Percentiles rank a stretch among this genome's conserved stretches.
Evolutionary conservation across 2,329 filamentous ascomycete species (phyloP).

Genomic region (Xylaria arbuscula): DNA sequence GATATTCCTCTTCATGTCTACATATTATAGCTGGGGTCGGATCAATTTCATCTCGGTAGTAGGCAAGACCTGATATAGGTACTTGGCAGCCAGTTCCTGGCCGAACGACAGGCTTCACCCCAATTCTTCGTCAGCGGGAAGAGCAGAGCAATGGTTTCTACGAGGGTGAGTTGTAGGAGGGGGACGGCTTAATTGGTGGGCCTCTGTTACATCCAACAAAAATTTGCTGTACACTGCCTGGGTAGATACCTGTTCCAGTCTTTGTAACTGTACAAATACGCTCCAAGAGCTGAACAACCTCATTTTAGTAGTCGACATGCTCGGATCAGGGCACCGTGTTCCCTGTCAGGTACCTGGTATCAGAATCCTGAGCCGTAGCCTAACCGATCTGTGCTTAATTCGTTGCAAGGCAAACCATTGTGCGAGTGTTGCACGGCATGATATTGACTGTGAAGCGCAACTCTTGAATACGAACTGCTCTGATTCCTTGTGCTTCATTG

Average conservation of each 20-base stretch:
- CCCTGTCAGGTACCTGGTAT: conserved; percentile 15
- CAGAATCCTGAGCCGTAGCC: conserved; percentile 1
- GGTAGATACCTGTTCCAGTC: neutral
- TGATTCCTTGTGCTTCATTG: conserved; percentile 26
- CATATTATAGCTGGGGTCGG: neutral
- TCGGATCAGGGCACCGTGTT: conserved; percentile 30
- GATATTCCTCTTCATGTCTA: neutral
- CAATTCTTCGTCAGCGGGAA: conserved; percentile 1
- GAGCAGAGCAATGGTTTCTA: conserved; percentile 3
- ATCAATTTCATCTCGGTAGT: conserved; percentile 3
- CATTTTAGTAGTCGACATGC: conserved; percentile 13
- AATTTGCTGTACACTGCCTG: neutral
- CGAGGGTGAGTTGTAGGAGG: conserved; percentile 1
- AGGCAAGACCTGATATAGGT: neutral
- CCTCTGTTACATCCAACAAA: conserved; percentile 2
- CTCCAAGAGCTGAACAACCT: conserved; percentile 18
- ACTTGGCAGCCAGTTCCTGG: neutral
- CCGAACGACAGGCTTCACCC: neutral
- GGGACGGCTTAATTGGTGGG: conserved; percentile 6
- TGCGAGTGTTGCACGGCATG: conserved; percentile 34
- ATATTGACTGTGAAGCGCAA: conserved; percentile 24
- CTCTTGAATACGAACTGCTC: conserved; percentile 35
- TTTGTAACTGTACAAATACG: conserved; percentile 15
- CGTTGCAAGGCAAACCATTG: neutral
- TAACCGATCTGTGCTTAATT: conserved; percentile 10